Base-by-base conservation (phyloP, 176 grass and related monocot species). In the Pontederia paniculata region DNA sequence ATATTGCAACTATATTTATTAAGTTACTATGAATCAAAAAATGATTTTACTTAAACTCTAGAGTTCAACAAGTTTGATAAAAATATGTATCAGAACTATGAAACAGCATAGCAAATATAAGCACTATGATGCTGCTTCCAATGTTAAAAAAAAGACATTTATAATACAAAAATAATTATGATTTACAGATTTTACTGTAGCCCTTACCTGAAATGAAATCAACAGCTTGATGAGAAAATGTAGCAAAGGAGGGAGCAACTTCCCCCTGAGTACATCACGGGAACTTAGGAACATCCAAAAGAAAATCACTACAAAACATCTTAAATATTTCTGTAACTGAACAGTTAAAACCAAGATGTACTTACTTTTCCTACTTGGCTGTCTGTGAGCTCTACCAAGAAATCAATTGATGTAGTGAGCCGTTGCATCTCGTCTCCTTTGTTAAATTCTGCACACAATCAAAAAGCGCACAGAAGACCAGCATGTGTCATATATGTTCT, bases 211-310 rank as follows among this genome's bases (percentile, higher is more conserved):
- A 78, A 78, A 97, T 97, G 42, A 79, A 97, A 65, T 87, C 80
- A 57, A 84, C 64, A 84, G 93, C 93, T 73, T 97, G 86, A 74
- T 97, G 93, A 74, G 69, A 97, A 48, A 90, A 90, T 57, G 72
- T 79, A 57, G 80, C 69, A 77, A 84, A 90, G 23, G 86, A 79
- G n/a, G 57, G 54, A 21, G 20, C 58, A 50, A 66, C 41, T 69
- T 87, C 77, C 58, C 50, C 78, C 86, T 97, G 60, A 66, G 62
- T 10, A 81, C 5, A 22, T 12, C 21, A 63, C 47, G 5, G 4
- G 12, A 21, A 48, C 45, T 0, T 15, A 8, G 1, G 57, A 11
- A 62, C 31, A 78, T 70, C 50, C 52, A 65, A 74, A 73, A n/a
- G 45, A 65, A 43, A 81, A 42, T 54, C 17, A 72, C 61, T 13